Evolutionary conservation across 108 stramenopile genomes (phyloP).

Genomic region (Skeletonema menzelii): DNA sequence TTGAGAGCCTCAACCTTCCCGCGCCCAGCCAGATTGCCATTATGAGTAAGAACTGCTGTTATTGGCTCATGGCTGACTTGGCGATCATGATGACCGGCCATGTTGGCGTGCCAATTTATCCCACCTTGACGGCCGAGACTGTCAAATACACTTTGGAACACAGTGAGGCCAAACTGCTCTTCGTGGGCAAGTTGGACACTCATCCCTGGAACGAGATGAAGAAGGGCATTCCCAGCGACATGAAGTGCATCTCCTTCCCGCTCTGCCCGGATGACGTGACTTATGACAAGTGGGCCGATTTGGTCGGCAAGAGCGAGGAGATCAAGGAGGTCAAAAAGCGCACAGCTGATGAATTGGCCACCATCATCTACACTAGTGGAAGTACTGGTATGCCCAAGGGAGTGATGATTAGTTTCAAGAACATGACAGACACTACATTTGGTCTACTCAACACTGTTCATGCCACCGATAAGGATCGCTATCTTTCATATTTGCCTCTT

Average conservation of each 20-base stretch:
- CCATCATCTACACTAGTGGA: conserved; percentile 82
- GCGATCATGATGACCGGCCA: conserved; percentile 77
- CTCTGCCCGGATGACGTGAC: conserved; percentile 54
- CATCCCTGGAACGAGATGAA: conserved; percentile 78
- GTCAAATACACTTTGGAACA: conserved; percentile 72
- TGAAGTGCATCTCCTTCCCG: conserved; percentile 66
- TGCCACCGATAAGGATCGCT: conserved; percentile 67
- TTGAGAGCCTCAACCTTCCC: conserved; percentile 50
- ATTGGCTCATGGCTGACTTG: conserved; percentile 82
- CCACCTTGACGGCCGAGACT: conserved; percentile 74
- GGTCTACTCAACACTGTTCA: conserved; percentile 49
- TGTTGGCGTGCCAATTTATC: conserved; percentile 68
- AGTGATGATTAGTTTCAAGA: conserved; percentile 74
- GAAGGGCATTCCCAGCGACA: conserved; percentile 58
- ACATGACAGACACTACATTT: conserved; percentile 58
- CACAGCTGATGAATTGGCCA: conserved; percentile 73
- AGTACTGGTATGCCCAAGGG: conserved; percentile 84
- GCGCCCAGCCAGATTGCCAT: conserved; percentile 65
- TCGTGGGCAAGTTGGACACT: conserved; percentile 78
- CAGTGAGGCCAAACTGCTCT: conserved; percentile 73
- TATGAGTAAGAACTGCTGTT: conserved; percentile 76
- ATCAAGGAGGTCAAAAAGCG: conserved; percentile 55
- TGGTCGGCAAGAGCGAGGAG: conserved; percentile 31
- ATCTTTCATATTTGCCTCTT: conserved; percentile 73
- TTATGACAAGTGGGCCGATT: conserved; percentile 67